A percentile compares a stretch with the other conserved stretches of the same genome.
Evolutionary conservation across 208 protist genomes (phyloP).

Genomic region (Angomonas ambiguus): DNA sequence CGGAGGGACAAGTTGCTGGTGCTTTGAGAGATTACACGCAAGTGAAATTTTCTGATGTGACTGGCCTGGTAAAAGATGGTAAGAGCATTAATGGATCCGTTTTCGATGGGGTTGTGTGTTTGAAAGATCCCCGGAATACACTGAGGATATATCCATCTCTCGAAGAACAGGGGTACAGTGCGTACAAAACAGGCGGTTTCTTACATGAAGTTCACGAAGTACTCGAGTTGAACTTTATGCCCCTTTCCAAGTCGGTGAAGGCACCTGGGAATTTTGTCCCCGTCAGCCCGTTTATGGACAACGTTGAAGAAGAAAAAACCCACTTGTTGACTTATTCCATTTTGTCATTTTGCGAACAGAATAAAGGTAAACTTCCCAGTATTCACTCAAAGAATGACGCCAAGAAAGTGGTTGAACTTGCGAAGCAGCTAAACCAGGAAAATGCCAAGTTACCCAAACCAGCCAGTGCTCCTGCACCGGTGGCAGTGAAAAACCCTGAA

Average conservation of each 20-base stretch:
- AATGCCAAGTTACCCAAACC: conserved; percentile 32
- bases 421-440: conserved; percentile 46
- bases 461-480: background rate
- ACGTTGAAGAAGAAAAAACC: conserved; percentile 64
- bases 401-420: conserved; percentile 45
- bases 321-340: conserved; percentile 63
- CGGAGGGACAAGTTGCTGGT: conserved; percentile 77
- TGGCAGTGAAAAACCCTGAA: conserved; percentile 39
- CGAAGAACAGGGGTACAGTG: conserved; percentile 52
- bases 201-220: conserved; percentile 82
- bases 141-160: conserved; percentile 86
- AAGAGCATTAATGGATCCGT: conserved; percentile 57
- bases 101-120: conserved; percentile 77
- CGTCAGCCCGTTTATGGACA: conserved; percentile 86
- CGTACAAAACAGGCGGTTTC: conserved; percentile 82
- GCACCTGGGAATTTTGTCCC: conserved; percentile 64
- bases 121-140: conserved; percentile 61
- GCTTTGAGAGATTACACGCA: conserved; percentile 81
- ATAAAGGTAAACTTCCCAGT: conserved; percentile 45
- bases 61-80: conserved; percentile 51
- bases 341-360: conserved; percentile 61
- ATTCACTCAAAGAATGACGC: conserved; percentile 66
- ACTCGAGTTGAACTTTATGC: conserved; percentile 42
- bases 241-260: conserved; percentile 45
- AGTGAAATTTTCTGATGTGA: conserved; percentile 83